These are phyloP conservation scores for Boletellus emodensis DNA, from an alignment of 768 basidiomycete genomes.

Conservation along the genomic window DNA sequence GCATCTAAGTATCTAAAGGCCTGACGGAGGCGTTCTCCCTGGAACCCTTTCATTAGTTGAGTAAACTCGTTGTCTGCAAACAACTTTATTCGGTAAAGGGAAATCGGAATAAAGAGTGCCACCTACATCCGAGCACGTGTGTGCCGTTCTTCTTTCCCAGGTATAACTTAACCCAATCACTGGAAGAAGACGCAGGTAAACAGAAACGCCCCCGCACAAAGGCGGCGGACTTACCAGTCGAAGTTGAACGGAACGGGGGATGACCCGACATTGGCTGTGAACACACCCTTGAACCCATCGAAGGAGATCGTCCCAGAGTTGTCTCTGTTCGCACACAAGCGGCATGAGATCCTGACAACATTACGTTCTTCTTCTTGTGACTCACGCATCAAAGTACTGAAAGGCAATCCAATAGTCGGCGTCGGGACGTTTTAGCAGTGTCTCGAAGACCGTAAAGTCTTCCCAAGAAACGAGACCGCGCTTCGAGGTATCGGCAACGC, in stretches of 20 bases:
- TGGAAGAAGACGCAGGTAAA: constrained; percentile 26
- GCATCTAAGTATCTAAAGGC: constrained; percentile 89
- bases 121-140: constrained; percentile 88
- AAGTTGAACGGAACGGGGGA: constrained; percentile 93
- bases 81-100: constrained; percentile 4
- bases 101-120: neutral
- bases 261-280: constrained; percentile 71
- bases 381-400: constrained; percentile 92
- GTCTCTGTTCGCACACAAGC: constrained; percentile 51
- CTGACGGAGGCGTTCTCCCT: constrained; percentile 95
- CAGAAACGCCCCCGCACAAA: neutral
- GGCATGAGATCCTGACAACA: constrained; percentile 1
- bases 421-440: constrained; percentile 87
- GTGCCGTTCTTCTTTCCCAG: constrained; percentile 88
- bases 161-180: constrained; percentile 96
- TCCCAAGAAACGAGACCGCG: constrained; percentile 86
- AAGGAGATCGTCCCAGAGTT: constrained; percentile 89
- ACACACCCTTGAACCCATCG: constrained; percentile 92
- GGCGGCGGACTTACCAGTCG: constrained; percentile 57
- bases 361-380: constrained; percentile 13
- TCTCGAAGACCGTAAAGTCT: constrained; percentile 95
- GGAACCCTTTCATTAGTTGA: constrained; percentile 97
- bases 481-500: constrained; percentile 76
- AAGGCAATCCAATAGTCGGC: constrained; percentile 98
- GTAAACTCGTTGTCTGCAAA: constrained; percentile 89